These are phyloP conservation scores for Moesziomyces antarcticus DNA, from an alignment of 1,284 basidiomycete genomes.

Conservation along the genomic window DNA sequence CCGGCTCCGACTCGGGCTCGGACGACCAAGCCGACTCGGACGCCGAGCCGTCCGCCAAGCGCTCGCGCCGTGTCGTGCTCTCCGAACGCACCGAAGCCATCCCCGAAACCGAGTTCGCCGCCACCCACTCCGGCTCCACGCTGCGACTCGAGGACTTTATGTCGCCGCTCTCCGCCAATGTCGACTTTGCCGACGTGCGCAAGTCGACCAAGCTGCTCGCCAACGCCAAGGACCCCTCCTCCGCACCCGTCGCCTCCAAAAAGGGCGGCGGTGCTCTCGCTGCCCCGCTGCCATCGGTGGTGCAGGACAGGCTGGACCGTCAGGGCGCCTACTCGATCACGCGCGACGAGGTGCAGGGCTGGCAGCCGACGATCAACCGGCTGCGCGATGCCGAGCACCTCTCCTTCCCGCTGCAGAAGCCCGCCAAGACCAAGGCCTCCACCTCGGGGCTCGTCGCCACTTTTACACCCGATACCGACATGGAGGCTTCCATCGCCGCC, in stretches of 20 bases:
- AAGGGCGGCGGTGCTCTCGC: constrained; percentile 75
- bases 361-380: constrained; percentile 81
- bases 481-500: constrained; percentile 60
- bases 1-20: constrained; percentile 8
- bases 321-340: constrained; percentile 94
- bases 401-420: constrained; percentile 84
- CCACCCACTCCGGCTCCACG: constrained; percentile 24
- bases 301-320: constrained; percentile 89
- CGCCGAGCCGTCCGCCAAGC: constrained; percentile 36
- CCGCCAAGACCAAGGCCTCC: constrained; percentile 70
- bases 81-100: constrained; percentile 80
- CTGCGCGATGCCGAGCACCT: constrained; percentile 82
- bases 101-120: constrained; percentile 73
- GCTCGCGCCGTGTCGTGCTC: constrained; percentile 74
- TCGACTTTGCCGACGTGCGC: constrained; percentile 46
- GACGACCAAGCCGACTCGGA: constrained; percentile 32
- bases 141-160: constrained; percentile 78
- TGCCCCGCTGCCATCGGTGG: constrained; percentile 85
- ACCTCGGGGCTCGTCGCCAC: constrained; percentile 81
- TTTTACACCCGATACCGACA: constrained; percentile 63
- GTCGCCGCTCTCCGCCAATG: constrained; percentile 72
- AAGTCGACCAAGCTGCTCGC: constrained; percentile 51
- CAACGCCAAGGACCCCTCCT: constrained; percentile 49
- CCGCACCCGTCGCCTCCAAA: constrained; percentile 72
- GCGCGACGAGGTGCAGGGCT: constrained; percentile 90